Evolutionary conservation across 164 flowering plant genomes (phyloP), one percentile per base, ranked within the genome.

Genomic region (Nymphaea thermarum): DNA sequence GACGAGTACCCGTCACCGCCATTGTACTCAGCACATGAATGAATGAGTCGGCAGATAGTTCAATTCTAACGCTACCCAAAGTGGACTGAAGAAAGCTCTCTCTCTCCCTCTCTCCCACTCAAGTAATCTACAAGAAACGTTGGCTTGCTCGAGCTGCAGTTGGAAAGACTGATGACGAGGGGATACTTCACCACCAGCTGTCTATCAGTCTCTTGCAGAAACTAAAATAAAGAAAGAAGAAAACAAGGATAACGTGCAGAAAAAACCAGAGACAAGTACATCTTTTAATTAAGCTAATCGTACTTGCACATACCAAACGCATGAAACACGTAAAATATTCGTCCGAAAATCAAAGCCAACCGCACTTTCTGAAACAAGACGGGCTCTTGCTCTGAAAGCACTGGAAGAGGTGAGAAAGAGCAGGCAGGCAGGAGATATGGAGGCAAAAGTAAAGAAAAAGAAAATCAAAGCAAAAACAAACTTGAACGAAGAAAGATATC

Each of bases 11-110:
- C 8, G 7, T 12, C 6, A 10, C 5, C 4, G 4, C 17, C 2
- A 8, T 4, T 59, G 14, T 36, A 73, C 85, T 72, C 74, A 74
- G 86, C 78, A 89, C 76, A 77, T 89, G 98, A 83, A 82, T 84
- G 92, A 86, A 89, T 92, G 98, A 84, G 57, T 89, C 92, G 86
- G 89, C 91, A 92, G 96, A 73, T 85, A 77, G 76, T 73, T 85
- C 83, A 82, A 65, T 79, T 86, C 90, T 65, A 65, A 76, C 25
- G 65, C 51, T 11, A 44, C 64, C 62, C 44, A 63, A 14, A 60
- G 66, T 71, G 73, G 68, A 71, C 73, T 71, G 73, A 73, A 68
- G 75, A 68, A 68, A 68, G 76, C 80, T 72, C 78, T 75, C 78
- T 70, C 65, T 51, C 25, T 43, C 57, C 14, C 17, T 43, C 63